Percentiles rank a stretch among this genome's conserved stretches.
Evolutionary conservation across 2,329 filamentous ascomycete genomes (phyloP).

Genomic region (Eurotiales sp.): DNA sequence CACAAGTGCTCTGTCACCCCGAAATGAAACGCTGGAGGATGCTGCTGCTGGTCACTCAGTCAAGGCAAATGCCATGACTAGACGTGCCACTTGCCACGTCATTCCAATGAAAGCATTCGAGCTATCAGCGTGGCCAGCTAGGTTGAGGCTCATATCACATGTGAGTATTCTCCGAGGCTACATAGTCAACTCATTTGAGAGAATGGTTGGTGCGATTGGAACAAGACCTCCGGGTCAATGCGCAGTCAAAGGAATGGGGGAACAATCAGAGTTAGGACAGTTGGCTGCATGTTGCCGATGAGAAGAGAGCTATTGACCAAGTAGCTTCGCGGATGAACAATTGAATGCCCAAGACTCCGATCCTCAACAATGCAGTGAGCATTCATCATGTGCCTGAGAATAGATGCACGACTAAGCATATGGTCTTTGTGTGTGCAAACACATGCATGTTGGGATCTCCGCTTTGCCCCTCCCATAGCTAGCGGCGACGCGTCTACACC

Average conservation of each 20-base stretch:
- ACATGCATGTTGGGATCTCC: neutral
- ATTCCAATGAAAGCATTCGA: neutral
- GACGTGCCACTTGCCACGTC: slow-evolving; percentile 4
- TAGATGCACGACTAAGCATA: slow-evolving; percentile 1
- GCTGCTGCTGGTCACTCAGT: neutral
- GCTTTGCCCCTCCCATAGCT: slow-evolving; percentile 1
- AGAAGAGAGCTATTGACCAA: neutral
- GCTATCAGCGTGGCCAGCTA: neutral
- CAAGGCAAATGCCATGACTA: neutral
- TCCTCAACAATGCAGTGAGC: slow-evolving; percentile 5
- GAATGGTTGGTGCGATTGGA: no score
- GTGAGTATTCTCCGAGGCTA: neutral
- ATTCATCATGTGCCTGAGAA: slow-evolving; percentile 12
- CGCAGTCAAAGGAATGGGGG: neutral
- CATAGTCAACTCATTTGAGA: neutral
- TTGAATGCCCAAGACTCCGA: slow-evolving; percentile 7
- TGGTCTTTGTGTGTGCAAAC: neutral
- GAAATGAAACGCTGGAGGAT: neutral
- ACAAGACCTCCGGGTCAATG: slow-evolving; percentile 1
- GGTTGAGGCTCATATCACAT: slow-evolving; percentile 5
- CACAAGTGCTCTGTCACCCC: neutral
- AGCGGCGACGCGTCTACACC: neutral
- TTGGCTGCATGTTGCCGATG: slow-evolving; percentile 1
- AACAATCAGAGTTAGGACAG: neutral
- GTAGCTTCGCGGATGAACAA: neutral